A percentile compares a stretch with the other conserved stretches of the same genome.
These are phyloP conservation scores for Ormosia semicastrata DNA, from an alignment of 306 rosid species.

Conservation along the genomic window DNA sequence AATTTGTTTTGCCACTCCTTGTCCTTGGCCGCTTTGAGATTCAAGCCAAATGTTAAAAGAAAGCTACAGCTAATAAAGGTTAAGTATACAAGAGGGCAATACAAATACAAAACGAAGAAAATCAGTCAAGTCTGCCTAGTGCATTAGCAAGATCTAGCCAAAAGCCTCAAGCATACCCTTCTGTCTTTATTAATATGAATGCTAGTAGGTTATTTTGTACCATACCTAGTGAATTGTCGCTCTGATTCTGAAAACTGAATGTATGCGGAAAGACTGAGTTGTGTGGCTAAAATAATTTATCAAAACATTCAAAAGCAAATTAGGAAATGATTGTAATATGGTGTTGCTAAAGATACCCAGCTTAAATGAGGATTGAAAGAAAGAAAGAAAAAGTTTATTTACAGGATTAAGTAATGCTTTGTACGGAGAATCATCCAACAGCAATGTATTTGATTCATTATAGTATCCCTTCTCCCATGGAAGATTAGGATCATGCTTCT, in stretches of 20 bases:
- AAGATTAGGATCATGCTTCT: slow-evolving; percentile 62
- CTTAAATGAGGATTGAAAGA: not conserved
- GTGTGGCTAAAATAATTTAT: slow-evolving; percentile 42
- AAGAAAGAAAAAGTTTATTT: not conserved
- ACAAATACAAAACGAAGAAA: not conserved
- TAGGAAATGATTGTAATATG: not conserved
- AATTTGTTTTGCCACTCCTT: not conserved
- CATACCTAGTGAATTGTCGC: slow-evolving; percentile 66
- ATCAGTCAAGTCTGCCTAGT: not conserved
- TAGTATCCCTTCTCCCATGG: slow-evolving; percentile 72
- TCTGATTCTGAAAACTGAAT: slow-evolving; percentile 41
- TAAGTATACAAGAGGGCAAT: not conserved
- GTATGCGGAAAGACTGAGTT: slow-evolving; percentile 68
- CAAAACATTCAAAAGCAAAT: not conserved
- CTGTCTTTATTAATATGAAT: not conserved
- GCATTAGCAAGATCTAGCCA: not conserved
- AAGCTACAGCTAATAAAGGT: not conserved
- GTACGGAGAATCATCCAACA: slow-evolving; percentile 85
- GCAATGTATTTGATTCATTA: slow-evolving; percentile 58
- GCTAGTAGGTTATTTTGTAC: not conserved
- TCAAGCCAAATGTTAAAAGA: not conserved
- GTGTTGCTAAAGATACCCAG: not conserved
- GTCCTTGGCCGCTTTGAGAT: not conserved
- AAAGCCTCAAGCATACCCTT: not conserved
- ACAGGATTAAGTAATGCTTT: slow-evolving; percentile 85